Evolutionary conservation across 441 rosid species (phyloP).

Genomic region (Euphorbia corollata): DNA sequence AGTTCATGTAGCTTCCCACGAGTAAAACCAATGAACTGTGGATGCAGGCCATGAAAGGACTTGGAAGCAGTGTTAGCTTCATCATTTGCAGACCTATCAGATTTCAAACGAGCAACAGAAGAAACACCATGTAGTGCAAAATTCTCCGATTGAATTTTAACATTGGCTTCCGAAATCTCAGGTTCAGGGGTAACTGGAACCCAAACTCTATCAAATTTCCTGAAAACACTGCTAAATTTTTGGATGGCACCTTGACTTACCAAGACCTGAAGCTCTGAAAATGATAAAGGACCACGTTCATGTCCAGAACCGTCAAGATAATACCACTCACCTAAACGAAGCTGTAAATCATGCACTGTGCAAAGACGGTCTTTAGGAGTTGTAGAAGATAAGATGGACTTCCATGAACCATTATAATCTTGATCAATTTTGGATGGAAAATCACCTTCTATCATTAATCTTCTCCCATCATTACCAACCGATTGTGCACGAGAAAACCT

Average conservation of each 20-base stretch:
- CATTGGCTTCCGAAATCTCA: conserved; percentile 39
- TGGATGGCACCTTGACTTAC: conserved; percentile 63
- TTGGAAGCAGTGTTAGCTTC: conserved; percentile 27
- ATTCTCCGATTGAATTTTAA: conserved; percentile 30
- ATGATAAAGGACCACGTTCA: conserved; percentile 79
- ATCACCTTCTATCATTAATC: conserved; percentile 58
- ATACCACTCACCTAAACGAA: conserved; percentile 95
- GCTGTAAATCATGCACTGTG: conserved; percentile 61
- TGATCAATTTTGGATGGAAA: conserved; percentile 47
- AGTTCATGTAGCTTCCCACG: conserved; percentile 92
- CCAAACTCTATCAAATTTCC: conserved; percentile 89
- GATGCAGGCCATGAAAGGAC: conserved; percentile 64
- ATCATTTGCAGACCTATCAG: conserved; percentile 25
- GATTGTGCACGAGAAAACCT: conserved; percentile 62
- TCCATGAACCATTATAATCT: conserved; percentile 41
- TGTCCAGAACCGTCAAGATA: conserved; percentile 91
- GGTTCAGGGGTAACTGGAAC: conserved; percentile 55
- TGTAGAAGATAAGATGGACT: conserved; percentile 37
- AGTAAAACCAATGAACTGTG: conserved; percentile 91
- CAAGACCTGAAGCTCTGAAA: conserved; percentile 66
- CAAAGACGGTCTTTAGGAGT: conserved; percentile 64
- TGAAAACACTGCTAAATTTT: conserved; percentile 71
- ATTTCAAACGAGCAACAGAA: conserved; percentile 32
- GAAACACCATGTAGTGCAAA: conserved; percentile 32
- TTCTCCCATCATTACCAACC: conserved; percentile 53